Evolutionary conservation across 208 protist species (phyloP), one percentile per base, ranked within the genome.

Genomic region (Wallacemonas sp.): DNA sequence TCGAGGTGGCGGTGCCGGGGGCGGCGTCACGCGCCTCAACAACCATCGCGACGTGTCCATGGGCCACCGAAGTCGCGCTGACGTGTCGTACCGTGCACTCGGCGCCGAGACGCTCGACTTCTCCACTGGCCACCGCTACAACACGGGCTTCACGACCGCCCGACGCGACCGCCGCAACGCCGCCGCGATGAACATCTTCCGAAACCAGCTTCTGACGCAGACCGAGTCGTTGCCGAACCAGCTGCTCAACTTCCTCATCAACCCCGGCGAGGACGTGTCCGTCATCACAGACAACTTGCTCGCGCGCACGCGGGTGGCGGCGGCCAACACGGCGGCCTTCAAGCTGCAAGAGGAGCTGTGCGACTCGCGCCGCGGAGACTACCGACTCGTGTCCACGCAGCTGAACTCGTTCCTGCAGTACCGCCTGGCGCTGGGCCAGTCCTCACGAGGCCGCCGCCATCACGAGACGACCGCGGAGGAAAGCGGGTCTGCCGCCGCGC

Each of bases 171-270:
- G 62, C 3, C 10, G 62, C 32, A 32, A 39, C 20, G 46, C 25
- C 29, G 55, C 52, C 8, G 57, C 66, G 12, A 46, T 67, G 28
- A 75, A 69, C 29, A 75, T 82, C 42, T 86, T 86, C 65, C 78
- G 70, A 50, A 77, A 65, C 31, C 31, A 54, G 2, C 44, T 74
- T 2, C 70, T 66, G 62, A 67, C 52, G n/a, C 67, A 86, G 20
- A 67, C 79, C 20, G 83, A 92, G 31, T 72, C 55, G 11, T 44
- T 84, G 48, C 79, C 74, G 2, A 76, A 75, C 57, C 83, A 86
- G 74, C 59, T 90, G 2, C 80, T 93, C 39, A 79, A 82, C 46
- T 93, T 88, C 71, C 65, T 93, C 41, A 76, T 92, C 68, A 72
- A 76, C 44, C 81, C 65, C 22, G 62, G 77, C 41, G 65, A 74